Evolutionary conservation across 805 yeast species (phyloP).

Genomic region (Priceomyces fermenticarens): DNA sequence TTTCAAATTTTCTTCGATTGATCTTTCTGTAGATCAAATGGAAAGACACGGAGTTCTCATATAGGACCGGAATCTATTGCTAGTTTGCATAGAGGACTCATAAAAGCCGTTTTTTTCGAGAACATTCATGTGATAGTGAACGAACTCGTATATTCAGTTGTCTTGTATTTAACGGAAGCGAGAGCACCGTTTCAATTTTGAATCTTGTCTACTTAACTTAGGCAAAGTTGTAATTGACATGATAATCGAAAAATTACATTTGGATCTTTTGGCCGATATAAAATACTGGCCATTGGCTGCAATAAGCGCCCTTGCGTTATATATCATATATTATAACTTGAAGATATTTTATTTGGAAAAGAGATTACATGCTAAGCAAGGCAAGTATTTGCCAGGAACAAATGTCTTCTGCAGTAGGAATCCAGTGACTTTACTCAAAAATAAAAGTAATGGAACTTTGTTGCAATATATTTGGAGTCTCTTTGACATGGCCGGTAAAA

Average conservation of each 20-base stretch:
- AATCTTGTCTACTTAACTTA: too few relatives aligned
- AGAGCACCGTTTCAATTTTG: too few relatives aligned
- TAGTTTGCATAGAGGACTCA: too few relatives aligned
- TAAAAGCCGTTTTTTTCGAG: too few relatives aligned
- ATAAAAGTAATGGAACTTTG: slow-evolving; percentile 4
- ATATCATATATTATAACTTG: background rate
- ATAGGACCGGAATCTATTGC: too few relatives aligned
- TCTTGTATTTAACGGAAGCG: too few relatives aligned
- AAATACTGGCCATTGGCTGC: background rate
- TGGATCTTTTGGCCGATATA: background rate
- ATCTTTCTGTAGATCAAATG: too few relatives aligned
- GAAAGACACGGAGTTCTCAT: too few relatives aligned
- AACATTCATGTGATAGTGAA: too few relatives aligned
- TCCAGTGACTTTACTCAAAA: background rate
- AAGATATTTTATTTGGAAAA: slow-evolving; percentile 2
- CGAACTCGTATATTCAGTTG: too few relatives aligned
- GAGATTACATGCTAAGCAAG: slow-evolving; percentile 6
- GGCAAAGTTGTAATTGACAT: too few relatives aligned
- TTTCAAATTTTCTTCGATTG: too few relatives aligned
- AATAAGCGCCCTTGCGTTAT: background rate
- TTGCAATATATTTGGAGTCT: slow-evolving; percentile 5
- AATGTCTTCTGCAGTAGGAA: slow-evolving; percentile 4
- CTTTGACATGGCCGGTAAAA: slow-evolving; percentile 3
- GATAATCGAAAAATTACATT: background rate
- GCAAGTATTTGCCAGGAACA: slow-evolving; percentile 4